phyloP scores from a whole-genome alignment of 2,329 filamentous ascomycete genomes.

The Westerdykella aurantiaca region DNA sequence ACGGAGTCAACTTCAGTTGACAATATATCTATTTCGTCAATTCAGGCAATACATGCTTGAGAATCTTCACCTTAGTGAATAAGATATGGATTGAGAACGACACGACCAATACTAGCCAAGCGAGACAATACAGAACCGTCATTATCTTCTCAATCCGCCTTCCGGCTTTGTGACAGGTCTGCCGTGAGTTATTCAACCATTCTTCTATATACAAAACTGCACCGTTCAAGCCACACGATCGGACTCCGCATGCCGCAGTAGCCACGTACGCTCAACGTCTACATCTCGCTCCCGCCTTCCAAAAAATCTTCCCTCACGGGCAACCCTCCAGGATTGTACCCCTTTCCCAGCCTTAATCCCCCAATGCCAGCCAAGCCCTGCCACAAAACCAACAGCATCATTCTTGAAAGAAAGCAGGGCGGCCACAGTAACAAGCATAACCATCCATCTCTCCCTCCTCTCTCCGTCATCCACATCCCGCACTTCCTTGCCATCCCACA shows the following conservation, averaged over 20 bases:
- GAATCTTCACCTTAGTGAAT: too few species aligned
- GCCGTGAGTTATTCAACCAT: too few species aligned
- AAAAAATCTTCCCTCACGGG: conserved; percentile 13
- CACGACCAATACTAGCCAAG: too few species aligned
- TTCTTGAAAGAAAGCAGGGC: conserved; percentile 81
- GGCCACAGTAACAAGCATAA: conserved; percentile 85
- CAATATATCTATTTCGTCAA: too few species aligned
- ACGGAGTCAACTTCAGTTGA: too few species aligned
- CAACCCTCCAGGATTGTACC: conserved; percentile 20
- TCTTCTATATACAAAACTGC: not conserved
- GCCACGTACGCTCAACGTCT: conserved; percentile 15
- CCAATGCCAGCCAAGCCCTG: conserved; percentile 73
- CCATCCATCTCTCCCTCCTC: conserved; percentile 69
- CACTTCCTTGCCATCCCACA: conserved; percentile 40
- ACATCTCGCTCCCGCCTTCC: conserved; percentile 20
- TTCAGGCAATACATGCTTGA: too few species aligned
- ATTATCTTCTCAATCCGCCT: too few species aligned
- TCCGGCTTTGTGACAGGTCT: too few species aligned
- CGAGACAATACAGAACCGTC: not conserved
- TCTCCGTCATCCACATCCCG: conserved; percentile 60
- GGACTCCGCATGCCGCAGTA: conserved; percentile 25
- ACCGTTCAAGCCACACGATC: conserved; percentile 21
- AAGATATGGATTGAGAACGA: too few species aligned
- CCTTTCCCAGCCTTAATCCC: conserved; percentile 45
- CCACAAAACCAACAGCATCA: conserved; percentile 79